A percentile compares a stretch with the other conserved stretches of the same genome.
Conservation (phyloP, 2,329 filamentous ascomycete species). For the Zalaria sp. region DNA sequence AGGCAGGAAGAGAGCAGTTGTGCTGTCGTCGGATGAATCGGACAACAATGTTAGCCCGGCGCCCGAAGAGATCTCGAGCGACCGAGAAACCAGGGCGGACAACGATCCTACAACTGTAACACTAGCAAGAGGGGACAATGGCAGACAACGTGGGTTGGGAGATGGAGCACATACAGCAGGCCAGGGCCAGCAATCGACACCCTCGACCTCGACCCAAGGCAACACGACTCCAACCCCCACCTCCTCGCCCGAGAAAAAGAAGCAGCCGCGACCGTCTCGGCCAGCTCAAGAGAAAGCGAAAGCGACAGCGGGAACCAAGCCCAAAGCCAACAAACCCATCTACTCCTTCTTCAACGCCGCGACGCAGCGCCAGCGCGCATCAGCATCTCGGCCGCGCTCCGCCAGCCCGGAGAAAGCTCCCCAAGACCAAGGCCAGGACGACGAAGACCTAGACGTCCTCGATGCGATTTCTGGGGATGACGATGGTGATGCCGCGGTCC, state of each 20-base stretch:
- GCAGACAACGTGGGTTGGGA: too few species aligned
- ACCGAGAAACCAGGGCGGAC: slow-evolving; percentile 3
- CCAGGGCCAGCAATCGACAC: slow-evolving; percentile 3
- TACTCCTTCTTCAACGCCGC: slow-evolving; percentile 34
- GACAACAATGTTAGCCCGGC: slow-evolving; percentile 4
- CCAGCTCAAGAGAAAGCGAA: slow-evolving; percentile 12
- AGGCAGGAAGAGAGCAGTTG: slow-evolving; percentile 12
- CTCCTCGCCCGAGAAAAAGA: not conserved
- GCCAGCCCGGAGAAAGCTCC: slow-evolving; percentile 27
- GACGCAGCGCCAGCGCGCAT: slow-evolving; percentile 22
- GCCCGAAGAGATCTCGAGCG: slow-evolving; percentile 1
- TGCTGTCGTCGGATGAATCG: slow-evolving; percentile 13
- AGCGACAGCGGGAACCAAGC: slow-evolving; percentile 15
- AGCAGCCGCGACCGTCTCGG: slow-evolving; percentile 7
- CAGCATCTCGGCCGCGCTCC: slow-evolving; percentile 17
- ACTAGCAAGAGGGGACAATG: not conserved
- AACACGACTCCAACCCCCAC: not conserved
- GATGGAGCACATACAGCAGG: too few species aligned
- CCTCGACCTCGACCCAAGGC: slow-evolving; percentile 2
- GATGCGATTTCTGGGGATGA: slow-evolving; percentile 18
- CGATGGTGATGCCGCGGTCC: slow-evolving; percentile 4
- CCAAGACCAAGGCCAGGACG: slow-evolving; percentile 13
- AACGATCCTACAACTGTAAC: slow-evolving; percentile 1
- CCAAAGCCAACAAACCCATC: slow-evolving; percentile 27
- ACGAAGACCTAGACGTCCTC: slow-evolving; percentile 14